Evolutionary conservation across 495 filamentous ascomycete species (phyloP).

Genomic region (Aspergillus conjunctus): DNA sequence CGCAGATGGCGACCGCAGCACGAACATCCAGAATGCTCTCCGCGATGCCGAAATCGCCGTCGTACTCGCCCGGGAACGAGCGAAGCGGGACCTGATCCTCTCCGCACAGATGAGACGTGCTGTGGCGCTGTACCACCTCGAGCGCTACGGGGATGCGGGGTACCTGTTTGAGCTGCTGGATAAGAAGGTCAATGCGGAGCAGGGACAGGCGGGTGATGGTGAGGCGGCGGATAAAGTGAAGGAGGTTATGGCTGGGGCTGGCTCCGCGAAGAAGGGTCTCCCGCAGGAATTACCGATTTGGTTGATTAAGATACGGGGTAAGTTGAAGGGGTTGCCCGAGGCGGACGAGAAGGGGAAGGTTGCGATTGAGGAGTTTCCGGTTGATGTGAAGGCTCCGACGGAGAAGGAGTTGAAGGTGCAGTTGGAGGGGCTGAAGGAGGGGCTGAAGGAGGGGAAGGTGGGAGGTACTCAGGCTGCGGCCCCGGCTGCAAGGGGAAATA

Average conservation of each 20-base stretch:
- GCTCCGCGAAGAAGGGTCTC: slow-evolving; percentile 62
- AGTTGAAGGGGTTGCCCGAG: slow-evolving; percentile 49
- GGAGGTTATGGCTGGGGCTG: slow-evolving; percentile 39
- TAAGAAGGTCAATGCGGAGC: slow-evolving; percentile 50
- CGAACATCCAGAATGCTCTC: slow-evolving; percentile 59
- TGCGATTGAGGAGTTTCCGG: slow-evolving; percentile 64
- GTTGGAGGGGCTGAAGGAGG: slow-evolving; percentile 34
- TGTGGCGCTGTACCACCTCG: slow-evolving; percentile 70
- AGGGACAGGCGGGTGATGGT: slow-evolving; percentile 43
- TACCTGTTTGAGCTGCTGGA: slow-evolving; percentile 70
- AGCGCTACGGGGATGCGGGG: slow-evolving; percentile 73
- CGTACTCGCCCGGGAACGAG: slow-evolving; percentile 66
- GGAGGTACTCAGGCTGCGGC: background rate
- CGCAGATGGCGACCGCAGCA: slow-evolving; percentile 40
- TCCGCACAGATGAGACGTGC: slow-evolving; percentile 80
- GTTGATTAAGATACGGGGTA: slow-evolving; percentile 27
- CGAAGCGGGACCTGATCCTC: slow-evolving; percentile 76
- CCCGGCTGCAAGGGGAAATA: too few species aligned
- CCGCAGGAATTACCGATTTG: slow-evolving; percentile 35
- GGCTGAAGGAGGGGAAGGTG: slow-evolving; percentile 31
- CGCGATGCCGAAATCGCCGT: slow-evolving; percentile 81
- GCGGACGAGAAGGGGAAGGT: slow-evolving; percentile 59
- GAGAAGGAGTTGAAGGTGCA: slow-evolving; percentile 39
- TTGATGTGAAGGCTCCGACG: slow-evolving; percentile 51
- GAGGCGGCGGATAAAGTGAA: slow-evolving; percentile 37